Base-by-base conservation (phyloP, 2,329 filamentous ascomycete genomes). In the Mycosphaerella sp. region DNA sequence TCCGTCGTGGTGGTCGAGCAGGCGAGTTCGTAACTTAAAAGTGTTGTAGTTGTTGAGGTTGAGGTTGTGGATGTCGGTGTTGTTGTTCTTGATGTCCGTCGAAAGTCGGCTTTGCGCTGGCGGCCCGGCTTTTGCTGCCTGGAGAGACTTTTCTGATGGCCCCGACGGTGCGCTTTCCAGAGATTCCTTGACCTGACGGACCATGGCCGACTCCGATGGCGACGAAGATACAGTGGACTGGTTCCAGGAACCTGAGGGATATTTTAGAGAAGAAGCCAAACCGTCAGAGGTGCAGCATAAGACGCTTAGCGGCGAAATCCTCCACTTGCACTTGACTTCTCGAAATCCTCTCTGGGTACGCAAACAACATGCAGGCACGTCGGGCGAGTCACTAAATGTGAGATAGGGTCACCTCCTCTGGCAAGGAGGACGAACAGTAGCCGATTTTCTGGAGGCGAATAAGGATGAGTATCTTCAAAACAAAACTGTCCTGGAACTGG, bases 381-480 rank as follows among this genome's bases (percentile, higher is more conserved):
- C n/a, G 32, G 17, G 23, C n/a, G n/a, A 31, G 36, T 29, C 26
- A 21, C n/a, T 45, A 11, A 38, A 48, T 52, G 36, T 9, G 9
- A 23, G 54, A 82, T 23, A 51, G 82, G 91, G 89, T 12, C 89
- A 96, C 71, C 80, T 87, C 60, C 80, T 96, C 31, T 97, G 92
- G 92, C 95, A 96, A 70, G 91, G 89, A 57, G 85, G 86, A 56
- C 85, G 87, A 58, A 82, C 88, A 39, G 80, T 92, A 46, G 82
- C 90, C 12, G 77, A 83, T 62, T 90, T 90, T 72, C 82, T 96
- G 54, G 89, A 95, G 72, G 74, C 80, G 41, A 76, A 83, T 59
- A 78, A 83, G n/a, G 65, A 70, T 7, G 60, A 71, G 1, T 77
- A 88, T 4, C 78, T 95, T n/a, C 66, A 72, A 11, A 78, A 73